phyloP scores from a whole-genome alignment of 345 rosid genomes.

The Eucalyptus decipiens region DNA sequence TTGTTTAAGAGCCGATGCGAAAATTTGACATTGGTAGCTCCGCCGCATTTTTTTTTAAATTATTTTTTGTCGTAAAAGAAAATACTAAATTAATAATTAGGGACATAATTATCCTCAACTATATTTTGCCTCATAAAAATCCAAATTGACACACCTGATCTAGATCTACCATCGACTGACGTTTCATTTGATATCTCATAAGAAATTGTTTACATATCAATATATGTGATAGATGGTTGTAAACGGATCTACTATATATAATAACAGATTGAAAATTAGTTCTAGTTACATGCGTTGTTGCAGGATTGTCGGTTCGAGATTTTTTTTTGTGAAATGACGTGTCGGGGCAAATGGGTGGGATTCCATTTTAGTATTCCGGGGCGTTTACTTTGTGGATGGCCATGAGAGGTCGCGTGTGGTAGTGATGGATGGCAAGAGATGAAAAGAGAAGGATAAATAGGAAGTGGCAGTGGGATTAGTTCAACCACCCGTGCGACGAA shows the following conservation, averaged over 20 bases:
- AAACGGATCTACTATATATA: too few species aligned
- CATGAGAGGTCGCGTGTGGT: background rate
- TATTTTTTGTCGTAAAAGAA: too few species aligned
- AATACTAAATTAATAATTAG: too few species aligned
- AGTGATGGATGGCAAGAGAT: background rate
- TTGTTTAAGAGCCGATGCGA: background rate
- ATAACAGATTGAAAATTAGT: background rate
- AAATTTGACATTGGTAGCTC: background rate
- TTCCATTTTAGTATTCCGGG: background rate
- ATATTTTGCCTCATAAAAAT: background rate
- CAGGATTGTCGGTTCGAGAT: rapidly evolving
- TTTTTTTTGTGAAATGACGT: background rate
- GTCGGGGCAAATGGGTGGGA: background rate
- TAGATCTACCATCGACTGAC: rapidly evolving
- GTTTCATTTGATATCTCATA: background rate
- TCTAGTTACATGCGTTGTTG: too few species aligned
- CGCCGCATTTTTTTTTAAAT: background rate
- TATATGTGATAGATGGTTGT: too few species aligned
- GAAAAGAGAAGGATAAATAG: background rate
- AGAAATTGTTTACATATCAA: background rate
- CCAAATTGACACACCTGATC: rapidly evolving
- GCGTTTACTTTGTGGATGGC: background rate
- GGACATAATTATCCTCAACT: background rate
- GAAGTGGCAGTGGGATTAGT: background rate
- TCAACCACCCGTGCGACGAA: background rate